Evolutionary conservation across 768 basidiomycete genomes (phyloP).

Genomic region (Russula compacta): DNA sequence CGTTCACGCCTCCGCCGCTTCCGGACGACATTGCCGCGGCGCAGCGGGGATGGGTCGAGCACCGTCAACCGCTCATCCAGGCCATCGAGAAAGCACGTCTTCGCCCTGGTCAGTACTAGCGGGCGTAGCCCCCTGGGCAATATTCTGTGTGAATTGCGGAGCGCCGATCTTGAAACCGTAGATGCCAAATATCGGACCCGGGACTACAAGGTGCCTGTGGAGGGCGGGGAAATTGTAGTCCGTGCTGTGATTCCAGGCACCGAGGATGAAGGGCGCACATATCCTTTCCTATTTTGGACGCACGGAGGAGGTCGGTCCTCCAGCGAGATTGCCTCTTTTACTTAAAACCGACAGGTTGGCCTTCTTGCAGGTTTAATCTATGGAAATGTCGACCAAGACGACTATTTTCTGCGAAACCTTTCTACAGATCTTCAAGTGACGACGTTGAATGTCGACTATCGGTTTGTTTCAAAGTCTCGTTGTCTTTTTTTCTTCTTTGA

Average conservation of each 20-base stretch:
- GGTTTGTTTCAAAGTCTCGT: background rate
- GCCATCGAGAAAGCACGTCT: background rate
- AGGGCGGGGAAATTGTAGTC: background rate
- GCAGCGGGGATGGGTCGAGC: background rate
- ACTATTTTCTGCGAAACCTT: conserved; percentile 11
- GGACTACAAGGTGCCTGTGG: conserved; percentile 5
- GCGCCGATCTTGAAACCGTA: background rate
- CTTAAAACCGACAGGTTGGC: background rate
- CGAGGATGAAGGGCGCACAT: background rate
- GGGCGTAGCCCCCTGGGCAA: background rate
- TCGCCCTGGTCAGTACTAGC: background rate
- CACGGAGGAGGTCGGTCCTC: conserved; percentile 4
- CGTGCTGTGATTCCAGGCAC: background rate
- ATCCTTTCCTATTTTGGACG: background rate
- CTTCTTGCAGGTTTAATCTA: background rate
- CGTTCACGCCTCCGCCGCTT: too few relatives aligned
- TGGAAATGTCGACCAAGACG: conserved; percentile 19
- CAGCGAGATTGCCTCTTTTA: background rate
- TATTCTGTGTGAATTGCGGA: background rate
- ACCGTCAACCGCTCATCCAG: background rate
- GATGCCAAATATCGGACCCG: conserved; percentile 2
- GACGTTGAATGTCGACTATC: conserved; percentile 16
- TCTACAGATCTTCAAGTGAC: conserved; percentile 13
- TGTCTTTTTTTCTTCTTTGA: background rate
- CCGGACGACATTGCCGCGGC: background rate